Evolutionary conservation across 805 yeast species (phyloP), one percentile per base, ranked within the genome.

Genomic region (Debaryomyces maramus): DNA sequence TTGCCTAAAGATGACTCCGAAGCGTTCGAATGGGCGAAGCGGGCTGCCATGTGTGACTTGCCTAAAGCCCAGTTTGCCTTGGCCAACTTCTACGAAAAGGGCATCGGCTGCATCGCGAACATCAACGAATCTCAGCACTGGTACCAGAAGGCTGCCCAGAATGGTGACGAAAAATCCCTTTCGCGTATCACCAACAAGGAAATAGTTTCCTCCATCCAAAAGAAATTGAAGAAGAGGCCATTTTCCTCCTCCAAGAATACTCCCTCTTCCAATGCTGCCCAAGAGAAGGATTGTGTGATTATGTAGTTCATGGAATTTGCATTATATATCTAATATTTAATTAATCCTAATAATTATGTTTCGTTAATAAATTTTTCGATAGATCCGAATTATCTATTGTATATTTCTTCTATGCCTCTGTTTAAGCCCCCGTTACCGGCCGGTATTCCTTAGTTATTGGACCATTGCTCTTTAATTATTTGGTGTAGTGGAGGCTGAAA

Each of bases 1-100:
- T 73, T 93, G 51, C 83, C 81, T 6, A 77, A 78, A 46, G 91
- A 90, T 60, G 85, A 83, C 39, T 76, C 67, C 38, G 97, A 90
- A 62, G 95, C 97, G 1, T 91, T 83, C 60, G 93, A 88, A 53
- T 93, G 98, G 98, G 97, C 97, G 1, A 67, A 78, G 39, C 73
- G 87, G 47, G 91, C 98, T 0, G 97, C 98, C 0, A 71, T 75
- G 30, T 66, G 79, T 28, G 87, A 87, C 11, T 71, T 75, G 26
- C 76, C 88, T 5, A 88, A 88, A 60, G 98, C 95, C 1, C 95
- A 88, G 72, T 81, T 77, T 58, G 85, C 95, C 0, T 67, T 88
- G 30, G 96, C 90, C 18, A 83, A 85, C 55, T 89, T 90, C 53
- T 81, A 79, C 54, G 95, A 88, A 45, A 77, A 81, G 55, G 98